Evolutionary conservation across 768 basidiomycete genomes (phyloP), one percentile per base, ranked within the genome.

Genomic region (Cystofilobasidium macerans): DNA sequence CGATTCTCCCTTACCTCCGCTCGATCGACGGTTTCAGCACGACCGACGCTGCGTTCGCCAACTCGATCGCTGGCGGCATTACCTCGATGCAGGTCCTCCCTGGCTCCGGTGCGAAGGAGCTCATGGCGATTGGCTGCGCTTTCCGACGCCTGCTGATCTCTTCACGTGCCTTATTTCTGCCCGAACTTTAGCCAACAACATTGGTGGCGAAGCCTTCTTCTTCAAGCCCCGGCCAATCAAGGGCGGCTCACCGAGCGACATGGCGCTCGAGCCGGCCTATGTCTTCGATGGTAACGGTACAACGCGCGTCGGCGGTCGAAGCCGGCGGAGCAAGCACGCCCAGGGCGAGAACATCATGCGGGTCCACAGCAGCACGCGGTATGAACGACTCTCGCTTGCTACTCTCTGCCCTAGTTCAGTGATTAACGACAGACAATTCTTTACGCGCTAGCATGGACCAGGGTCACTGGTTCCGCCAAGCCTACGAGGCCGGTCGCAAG

Each of bases 61-160:
- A 89, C n/a, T 82, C 87, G 2, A 85, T 91, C 61, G 82, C 90
- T 4, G 91, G 91, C 14, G 93, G 90, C 18, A 86, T 94, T 38
- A 94, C 93, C 0, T 86, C 89, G 3, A 84, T 82, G 20, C 86
- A 89, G 71, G 79, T 93, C 47, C 77, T 92, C 11, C 57, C 58
- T 7, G 60, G 61, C 22, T 54, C 22, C 13, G 32, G n/a, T n/a
- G n/a, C n/a, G n/a, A n/a, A n/a, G n/a, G n/a, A n/a, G n/a, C n/a
- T n/a, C n/a, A n/a, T n/a, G n/a, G n/a, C n/a, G n/a, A n/a, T n/a
- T n/a, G n/a, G n/a, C n/a, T n/a, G n/a, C n/a, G n/a, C n/a, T n/a
- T n/a, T n/a, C n/a, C n/a, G n/a, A n/a, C n/a, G n/a, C n/a, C n/a
- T n/a, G n/a, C n/a, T n/a, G n/a, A n/a, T n/a, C n/a, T n/a, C n/a